These are phyloP conservation scores for Boletales sp. DNA, from an alignment of 768 basidiomycete genomes.

Conservation along the genomic window DNA sequence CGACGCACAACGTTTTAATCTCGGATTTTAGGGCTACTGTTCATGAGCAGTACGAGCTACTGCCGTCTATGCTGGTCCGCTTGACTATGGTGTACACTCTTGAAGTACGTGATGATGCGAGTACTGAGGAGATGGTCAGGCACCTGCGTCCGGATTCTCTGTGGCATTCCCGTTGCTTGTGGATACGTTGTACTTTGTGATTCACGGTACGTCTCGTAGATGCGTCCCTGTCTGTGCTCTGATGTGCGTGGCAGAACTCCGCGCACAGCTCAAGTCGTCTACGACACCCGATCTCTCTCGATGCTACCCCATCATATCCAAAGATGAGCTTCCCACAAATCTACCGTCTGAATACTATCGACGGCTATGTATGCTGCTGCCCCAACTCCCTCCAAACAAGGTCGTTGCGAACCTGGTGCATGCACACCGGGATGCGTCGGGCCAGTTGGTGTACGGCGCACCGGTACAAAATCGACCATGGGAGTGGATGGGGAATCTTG, in stretches of 20 bases:
- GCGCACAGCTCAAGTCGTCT: constrained; percentile 49
- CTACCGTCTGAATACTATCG: constrained; percentile 57
- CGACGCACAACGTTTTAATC: constrained; percentile 53
- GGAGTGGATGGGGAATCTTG: constrained; percentile 84
- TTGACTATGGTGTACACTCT: constrained; percentile 47
- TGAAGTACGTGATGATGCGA: constrained; percentile 1
- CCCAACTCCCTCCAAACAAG: constrained; percentile 45
- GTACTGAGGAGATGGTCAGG: constrained; percentile 33
- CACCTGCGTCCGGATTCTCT: constrained; percentile 51
- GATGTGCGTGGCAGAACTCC: constrained; percentile 48
- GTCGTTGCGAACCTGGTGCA: constrained; percentile 56
- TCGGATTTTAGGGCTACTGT: constrained; percentile 57
- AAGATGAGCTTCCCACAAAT: constrained; percentile 50
- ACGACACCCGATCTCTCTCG: constrained; percentile 60
- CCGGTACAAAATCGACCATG: constrained; percentile 73
- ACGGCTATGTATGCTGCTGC: constrained; percentile 58
- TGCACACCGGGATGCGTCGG: constrained; percentile 52
- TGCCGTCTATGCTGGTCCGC: constrained; percentile 44
- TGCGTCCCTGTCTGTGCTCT: background rate
- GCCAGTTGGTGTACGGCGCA: constrained; percentile 44
- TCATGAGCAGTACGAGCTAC: constrained; percentile 42
- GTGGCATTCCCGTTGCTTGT: constrained; percentile 62
- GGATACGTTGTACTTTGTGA: constrained; percentile 69
- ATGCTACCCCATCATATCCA: constrained; percentile 52
- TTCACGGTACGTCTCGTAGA: constrained; percentile 56